These are phyloP conservation scores for Thermoascus crustaceus DNA, from an alignment of 2,329 filamentous ascomycete genomes.

Conservation along the genomic window DNA sequence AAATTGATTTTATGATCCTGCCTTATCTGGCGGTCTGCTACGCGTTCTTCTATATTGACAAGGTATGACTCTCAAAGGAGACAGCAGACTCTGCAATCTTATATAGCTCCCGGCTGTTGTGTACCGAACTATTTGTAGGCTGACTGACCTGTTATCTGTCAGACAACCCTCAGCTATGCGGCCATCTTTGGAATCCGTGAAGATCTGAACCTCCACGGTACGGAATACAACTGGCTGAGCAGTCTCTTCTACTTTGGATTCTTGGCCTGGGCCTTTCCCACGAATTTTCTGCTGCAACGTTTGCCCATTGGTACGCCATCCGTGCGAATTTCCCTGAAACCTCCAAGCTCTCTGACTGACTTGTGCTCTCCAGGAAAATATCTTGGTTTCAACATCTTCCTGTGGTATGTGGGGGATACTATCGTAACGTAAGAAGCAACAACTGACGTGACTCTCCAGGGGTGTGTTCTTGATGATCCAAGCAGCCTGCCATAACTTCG, in stretches of 20 bases:
- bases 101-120: too few species aligned
- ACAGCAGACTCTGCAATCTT: too few species aligned
- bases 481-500: conserved; percentile 48
- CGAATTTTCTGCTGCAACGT: conserved; percentile 46
- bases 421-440: not conserved
- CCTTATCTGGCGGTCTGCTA: conserved; percentile 49
- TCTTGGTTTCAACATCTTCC: conserved; percentile 49
- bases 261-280: conserved; percentile 47
- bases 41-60: conserved; percentile 45
- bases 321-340: not conserved
- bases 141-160: not conserved
- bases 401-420: conserved; percentile 33
- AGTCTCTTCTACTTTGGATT: conserved; percentile 52
- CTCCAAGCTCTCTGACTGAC: not conserved
- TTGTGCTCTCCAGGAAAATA: conserved; percentile 40
- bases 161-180: conserved; percentile 52
- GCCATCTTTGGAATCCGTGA: conserved; percentile 57
- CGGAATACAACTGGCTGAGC: conserved; percentile 51
- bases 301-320: conserved; percentile 40
- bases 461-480: conserved; percentile 45
- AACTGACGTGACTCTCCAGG: conserved; percentile 16
- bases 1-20: conserved; percentile 54
- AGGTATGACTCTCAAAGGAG: too few species aligned
- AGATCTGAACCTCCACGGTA: conserved; percentile 49
- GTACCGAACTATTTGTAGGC: not conserved